Conservation (phyloP, 495 filamentous ascomycete genomes). For the Thozetella sp. region DNA sequence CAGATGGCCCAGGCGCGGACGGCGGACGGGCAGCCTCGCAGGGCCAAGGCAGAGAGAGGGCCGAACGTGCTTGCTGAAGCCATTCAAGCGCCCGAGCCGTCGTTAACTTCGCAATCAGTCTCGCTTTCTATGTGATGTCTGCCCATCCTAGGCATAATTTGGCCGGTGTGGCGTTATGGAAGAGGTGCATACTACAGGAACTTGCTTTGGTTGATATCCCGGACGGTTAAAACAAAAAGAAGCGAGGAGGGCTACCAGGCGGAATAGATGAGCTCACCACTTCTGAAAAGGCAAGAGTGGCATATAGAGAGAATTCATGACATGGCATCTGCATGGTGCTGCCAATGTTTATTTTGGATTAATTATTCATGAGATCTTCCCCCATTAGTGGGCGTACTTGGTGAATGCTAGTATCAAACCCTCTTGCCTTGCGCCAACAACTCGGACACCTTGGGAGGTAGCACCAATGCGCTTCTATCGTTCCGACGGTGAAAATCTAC, state of each 20-base stretch:
- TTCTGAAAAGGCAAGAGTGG: no score
- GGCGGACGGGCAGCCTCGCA: constrained; percentile 19
- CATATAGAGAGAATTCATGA: no score
- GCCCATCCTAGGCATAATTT: not conserved
- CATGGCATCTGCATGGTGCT: no score
- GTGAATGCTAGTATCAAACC: no score
- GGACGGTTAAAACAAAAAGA: no score
- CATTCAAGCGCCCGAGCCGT: not conserved
- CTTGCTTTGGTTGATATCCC: not conserved
- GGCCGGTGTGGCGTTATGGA: not conserved
- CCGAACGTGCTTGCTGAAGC: constrained; percentile 8
- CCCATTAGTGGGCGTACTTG: no score
- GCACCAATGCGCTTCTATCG: constrained; percentile 78
- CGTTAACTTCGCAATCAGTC: not conserved
- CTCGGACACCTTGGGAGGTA: constrained; percentile 85
- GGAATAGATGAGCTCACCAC: not conserved
- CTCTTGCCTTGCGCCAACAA: constrained; percentile 53
- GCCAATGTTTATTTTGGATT: no score
- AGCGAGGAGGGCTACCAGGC: not conserved
- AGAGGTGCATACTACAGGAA: not conserved
- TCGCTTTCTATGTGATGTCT: not conserved
- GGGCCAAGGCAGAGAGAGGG: constrained; percentile 31
- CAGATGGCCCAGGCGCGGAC: constrained; percentile 24
- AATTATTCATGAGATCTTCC: no score
- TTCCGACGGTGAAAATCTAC: constrained; percentile 92